Evolutionary conservation across 345 rosid species (phyloP), one percentile per base, ranked within the genome.

Genomic region (Stellera chamaejasme): DNA sequence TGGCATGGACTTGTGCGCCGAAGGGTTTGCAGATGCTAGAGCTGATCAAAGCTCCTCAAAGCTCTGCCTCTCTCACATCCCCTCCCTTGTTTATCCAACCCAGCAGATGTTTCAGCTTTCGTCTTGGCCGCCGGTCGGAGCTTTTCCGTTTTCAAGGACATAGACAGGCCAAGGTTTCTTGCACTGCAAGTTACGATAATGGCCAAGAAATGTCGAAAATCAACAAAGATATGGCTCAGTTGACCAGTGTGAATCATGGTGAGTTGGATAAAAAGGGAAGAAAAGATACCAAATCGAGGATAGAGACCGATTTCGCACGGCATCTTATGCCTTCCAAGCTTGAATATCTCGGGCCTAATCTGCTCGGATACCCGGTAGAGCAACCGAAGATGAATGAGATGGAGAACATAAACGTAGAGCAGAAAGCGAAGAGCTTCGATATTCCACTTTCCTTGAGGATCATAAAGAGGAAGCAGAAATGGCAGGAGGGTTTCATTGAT

Each of bases 401-500:
- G 42, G 63, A 6, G 27, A 69, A 56, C 52, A 55, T 77, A 44
- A 66, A 72, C 56, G 70, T 79, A 13, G 79, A 80, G 11, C 28
- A 60, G 48, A 79, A 59, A 48, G 90, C 86, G 0, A 86, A 83
- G 44, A 75, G 82, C 43, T 56, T 70, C 13, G 80, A 75, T 23
- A 69, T 83, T n/a, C 90, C 95, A 41, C 48, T 80, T 0, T 84
- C 91, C 0, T 56, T 78, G 43, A 75, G 79, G 66, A 78, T 87
- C 43, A 80, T 82, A 11, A 79, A 77, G 73, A 82, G 72, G 68
- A 84, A 82, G 76, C 65, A 67, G 36, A 82, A 77, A 68, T 71
- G 64, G 74, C 48, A 69, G 23, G 45, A 57, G 49, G 70, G 74
- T 13, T 59, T 74, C n/a, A 65, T 32, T 43, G 76, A 66, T 58